Percentiles rank a stretch among this genome's conserved stretches.
phyloP scores from a whole-genome alignment of 306 rosid species.

The Oemleria cerasiformis region DNA sequence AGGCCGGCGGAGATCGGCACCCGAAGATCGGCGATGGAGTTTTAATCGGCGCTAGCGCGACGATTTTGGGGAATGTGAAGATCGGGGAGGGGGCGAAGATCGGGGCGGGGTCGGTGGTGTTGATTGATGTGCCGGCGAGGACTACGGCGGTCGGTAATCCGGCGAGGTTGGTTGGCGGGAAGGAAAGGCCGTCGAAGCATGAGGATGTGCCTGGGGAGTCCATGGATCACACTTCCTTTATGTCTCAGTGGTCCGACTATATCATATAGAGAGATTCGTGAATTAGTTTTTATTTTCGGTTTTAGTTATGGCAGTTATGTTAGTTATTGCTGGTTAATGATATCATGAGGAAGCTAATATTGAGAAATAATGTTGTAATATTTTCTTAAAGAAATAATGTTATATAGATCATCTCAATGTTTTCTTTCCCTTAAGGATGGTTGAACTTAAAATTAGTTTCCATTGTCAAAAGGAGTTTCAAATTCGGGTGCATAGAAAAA shows the following conservation, averaged over 20 bases:
- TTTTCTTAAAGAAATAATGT: too few species aligned
- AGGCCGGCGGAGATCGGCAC: conserved; percentile 82
- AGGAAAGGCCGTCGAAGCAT: conserved; percentile 67
- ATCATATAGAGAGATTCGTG: conserved; percentile 32
- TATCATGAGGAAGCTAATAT: neutral
- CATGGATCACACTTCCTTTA: conserved; percentile 94
- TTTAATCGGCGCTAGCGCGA: conserved; percentile 93
- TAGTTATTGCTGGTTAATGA: neutral
- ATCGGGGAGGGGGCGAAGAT: conserved; percentile 93
- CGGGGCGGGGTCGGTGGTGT: conserved; percentile 91
- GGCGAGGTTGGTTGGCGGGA: conserved; percentile 87
- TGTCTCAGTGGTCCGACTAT: conserved; percentile 93
- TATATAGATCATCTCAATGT: neutral
- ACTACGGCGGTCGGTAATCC: conserved; percentile 87
- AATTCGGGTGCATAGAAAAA: too few species aligned
- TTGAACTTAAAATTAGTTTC: too few species aligned
- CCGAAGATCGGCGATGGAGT: conserved; percentile 94
- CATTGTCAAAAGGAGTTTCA: too few species aligned
- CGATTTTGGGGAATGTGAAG: conserved; percentile 74
- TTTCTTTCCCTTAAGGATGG: neutral
- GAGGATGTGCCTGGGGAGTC: conserved; percentile 94
- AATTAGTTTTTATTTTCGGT: neutral
- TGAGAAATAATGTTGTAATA: too few species aligned
- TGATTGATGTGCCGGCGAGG: conserved; percentile 72
- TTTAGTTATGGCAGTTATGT: neutral